Evolutionary conservation across 441 rosid species (phyloP).

Genomic region (Flueggea neowawraea): DNA sequence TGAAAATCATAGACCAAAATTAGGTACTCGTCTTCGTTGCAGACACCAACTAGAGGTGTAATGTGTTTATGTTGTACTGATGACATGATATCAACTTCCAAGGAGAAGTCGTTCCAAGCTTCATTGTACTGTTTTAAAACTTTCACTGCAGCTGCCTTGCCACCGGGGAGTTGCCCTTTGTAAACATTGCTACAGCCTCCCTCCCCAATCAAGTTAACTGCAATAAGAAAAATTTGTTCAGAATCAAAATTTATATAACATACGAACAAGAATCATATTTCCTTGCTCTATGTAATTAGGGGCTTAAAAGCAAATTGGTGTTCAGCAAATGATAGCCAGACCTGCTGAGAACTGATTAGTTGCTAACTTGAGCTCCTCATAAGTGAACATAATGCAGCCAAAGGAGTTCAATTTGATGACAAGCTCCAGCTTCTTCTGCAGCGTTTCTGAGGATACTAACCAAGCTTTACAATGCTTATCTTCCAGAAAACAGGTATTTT

Average conservation of each 20-base stretch:
- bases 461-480: conserved; percentile 9
- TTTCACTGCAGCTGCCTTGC: conserved; percentile 64
- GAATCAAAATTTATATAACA: background rate
- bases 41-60: conserved; percentile 54
- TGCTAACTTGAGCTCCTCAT: conserved; percentile 55
- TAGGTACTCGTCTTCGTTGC: conserved; percentile 44
- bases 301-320: background rate
- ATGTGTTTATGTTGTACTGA: conserved; percentile 55
- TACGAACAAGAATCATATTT: too few relatives aligned
- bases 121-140: conserved; percentile 53
- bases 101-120: conserved; percentile 57
- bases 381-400: conserved; percentile 41
- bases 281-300: too few relatives aligned
- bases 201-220: conserved; percentile 70
- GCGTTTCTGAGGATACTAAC: conserved; percentile 18
- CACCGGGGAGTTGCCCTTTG: conserved; percentile 59
- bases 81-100: conserved; percentile 65
- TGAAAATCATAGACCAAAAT: conserved; percentile 65
- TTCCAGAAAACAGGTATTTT: background rate
- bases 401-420: conserved; percentile 31
- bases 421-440: conserved; percentile 29
- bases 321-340: conserved; percentile 6
- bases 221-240: background rate
- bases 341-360: conserved; percentile 76
- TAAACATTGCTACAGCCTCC: conserved; percentile 84